Conservation (phyloP, 352 stramenopile species). For the Globisporangium orthogonon region DNA sequence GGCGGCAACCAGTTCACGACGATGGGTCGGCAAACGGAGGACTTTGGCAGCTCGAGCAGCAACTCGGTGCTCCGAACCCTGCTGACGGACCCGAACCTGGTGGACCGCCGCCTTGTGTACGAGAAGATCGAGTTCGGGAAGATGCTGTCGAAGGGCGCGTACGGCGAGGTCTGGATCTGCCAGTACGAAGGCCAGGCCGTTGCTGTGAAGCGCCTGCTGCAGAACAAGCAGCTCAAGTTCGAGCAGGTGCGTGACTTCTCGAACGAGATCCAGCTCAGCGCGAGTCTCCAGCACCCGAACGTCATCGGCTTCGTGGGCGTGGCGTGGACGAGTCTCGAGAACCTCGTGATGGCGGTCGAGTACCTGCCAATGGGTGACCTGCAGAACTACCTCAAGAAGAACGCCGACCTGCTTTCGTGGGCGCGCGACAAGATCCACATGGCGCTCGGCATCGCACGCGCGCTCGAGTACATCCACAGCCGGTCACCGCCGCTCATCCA, state of each 20-base stretch:
- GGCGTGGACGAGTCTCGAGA: constrained; percentile 28
- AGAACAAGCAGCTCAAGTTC: constrained; percentile 25
- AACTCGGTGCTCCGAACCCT: constrained; percentile 16
- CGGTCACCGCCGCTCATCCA: constrained; percentile 20
- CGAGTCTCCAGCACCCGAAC: constrained; percentile 38
- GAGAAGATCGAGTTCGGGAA: constrained; percentile 21
- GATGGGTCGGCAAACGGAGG: constrained; percentile 1
- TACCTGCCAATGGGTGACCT: constrained; percentile 21
- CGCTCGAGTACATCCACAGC: constrained; percentile 30
- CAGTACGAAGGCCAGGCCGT: constrained; percentile 32
- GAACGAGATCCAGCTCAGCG: constrained; percentile 29
- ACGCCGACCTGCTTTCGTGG: constrained; percentile 8
- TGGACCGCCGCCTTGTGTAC: constrained; percentile 18
- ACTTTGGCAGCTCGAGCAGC: constrained; percentile 19
- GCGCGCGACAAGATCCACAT: constrained; percentile 19
- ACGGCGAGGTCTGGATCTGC: constrained; percentile 43
- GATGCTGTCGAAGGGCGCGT: constrained; percentile 20
- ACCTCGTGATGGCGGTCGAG: constrained; percentile 20
- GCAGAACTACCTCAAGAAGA: constrained; percentile 12
- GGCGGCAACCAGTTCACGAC: constrained; percentile 6
- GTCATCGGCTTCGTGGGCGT: constrained; percentile 47
- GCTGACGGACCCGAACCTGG: constrained; percentile 18
- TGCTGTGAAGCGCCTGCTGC: constrained; percentile 34
- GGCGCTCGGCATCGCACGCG: constrained; percentile 23
- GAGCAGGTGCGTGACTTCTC: constrained; percentile 34